These are phyloP conservation scores for Plasmodium fragile DNA, from an alignment of 169 alveolate species.

Conservation along the genomic window DNA sequence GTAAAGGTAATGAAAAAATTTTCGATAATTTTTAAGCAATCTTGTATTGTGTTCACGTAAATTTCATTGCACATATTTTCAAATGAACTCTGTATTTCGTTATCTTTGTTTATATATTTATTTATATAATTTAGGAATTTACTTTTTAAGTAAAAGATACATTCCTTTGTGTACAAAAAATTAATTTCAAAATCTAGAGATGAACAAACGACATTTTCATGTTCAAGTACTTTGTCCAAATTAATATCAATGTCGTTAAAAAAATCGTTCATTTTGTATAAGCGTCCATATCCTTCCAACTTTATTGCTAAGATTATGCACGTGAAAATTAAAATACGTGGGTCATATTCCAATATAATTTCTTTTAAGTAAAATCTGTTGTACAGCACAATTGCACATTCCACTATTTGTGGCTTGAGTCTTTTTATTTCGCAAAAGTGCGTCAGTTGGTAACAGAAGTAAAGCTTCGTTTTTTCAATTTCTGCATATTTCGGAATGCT, in stretches of 20 bases:
- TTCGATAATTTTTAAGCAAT: conserved; percentile 36
- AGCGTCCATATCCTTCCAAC: conserved; percentile 79
- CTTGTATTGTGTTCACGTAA: conserved; percentile 24
- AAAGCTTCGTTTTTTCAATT: conserved; percentile 56
- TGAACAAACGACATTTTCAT: conserved; percentile 68
- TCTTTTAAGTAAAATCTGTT: conserved; percentile 78
- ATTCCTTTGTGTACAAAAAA: conserved; percentile 30
- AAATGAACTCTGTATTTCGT: conserved; percentile 38
- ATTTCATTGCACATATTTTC: conserved; percentile 42
- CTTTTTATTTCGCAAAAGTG: conserved; percentile 60
- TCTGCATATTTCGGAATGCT: conserved; percentile 64
- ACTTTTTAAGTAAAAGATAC: conserved; percentile 46
- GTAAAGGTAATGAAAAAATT: conserved; percentile 33
- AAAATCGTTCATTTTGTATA: conserved; percentile 63
- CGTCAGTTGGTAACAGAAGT: conserved; percentile 47
- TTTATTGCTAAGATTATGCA: conserved; percentile 80
- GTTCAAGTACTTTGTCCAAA: conserved; percentile 71
- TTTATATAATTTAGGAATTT: conserved; percentile 49
- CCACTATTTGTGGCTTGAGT: conserved; percentile 51
- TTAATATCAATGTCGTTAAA: conserved; percentile 65
- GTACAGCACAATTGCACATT: conserved; percentile 73
- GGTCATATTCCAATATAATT: conserved; percentile 81
- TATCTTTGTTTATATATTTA: conserved; percentile 41
- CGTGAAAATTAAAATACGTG: conserved; percentile 81
- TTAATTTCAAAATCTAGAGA: conserved; percentile 41